Percentiles rank a stretch among this genome's conserved stretches.
phyloP scores from a whole-genome alignment of 2,329 filamentous ascomycete genomes.

The Alternaria brassicae region DNA sequence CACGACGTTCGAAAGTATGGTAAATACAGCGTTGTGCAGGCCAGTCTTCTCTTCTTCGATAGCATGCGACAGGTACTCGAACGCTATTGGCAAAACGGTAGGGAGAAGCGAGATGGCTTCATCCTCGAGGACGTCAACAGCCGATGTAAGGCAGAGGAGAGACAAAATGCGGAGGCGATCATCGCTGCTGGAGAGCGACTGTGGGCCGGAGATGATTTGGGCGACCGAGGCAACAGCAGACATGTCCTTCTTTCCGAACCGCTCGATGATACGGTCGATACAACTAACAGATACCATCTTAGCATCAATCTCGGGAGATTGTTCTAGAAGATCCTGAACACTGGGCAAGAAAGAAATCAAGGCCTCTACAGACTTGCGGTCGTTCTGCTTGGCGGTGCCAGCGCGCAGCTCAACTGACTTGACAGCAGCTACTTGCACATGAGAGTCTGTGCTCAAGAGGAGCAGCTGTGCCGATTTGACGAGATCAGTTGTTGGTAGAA shows the following conservation, averaged over 20 bases:
- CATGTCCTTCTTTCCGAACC: conserved; percentile 91
- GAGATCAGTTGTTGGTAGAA: conserved; percentile 87
- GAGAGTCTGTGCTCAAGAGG: conserved; percentile 75
- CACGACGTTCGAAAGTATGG: conserved; percentile 78
- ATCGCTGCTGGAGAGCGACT: conserved; percentile 78
- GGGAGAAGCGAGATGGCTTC: conserved; percentile 85
- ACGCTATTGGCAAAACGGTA: conserved; percentile 72
- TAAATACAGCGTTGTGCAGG: conserved; percentile 82
- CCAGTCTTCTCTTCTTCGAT: conserved; percentile 63
- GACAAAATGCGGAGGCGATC: conserved; percentile 79
- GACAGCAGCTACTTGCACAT: conserved; percentile 76
- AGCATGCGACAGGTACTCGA: conserved; percentile 73
- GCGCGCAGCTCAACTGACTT: conserved; percentile 77
- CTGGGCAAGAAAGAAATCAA: conserved; percentile 81
- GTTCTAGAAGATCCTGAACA: conserved; percentile 76
- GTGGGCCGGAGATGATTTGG: conserved; percentile 74
- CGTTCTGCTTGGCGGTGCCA: conserved; percentile 72
- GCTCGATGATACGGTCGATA: conserved; percentile 90
- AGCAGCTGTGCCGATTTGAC: conserved; percentile 85
- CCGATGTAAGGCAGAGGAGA: conserved; percentile 85
- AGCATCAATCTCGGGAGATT: conserved; percentile 74
- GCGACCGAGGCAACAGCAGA: conserved; percentile 78
- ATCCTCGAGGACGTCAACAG: conserved; percentile 87
- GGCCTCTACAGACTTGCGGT: conserved; percentile 71
- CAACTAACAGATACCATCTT: conserved; percentile 88